Evolutionary conservation across 75 land plant species (phyloP).

Genomic region (Cryptomeria japonica): DNA sequence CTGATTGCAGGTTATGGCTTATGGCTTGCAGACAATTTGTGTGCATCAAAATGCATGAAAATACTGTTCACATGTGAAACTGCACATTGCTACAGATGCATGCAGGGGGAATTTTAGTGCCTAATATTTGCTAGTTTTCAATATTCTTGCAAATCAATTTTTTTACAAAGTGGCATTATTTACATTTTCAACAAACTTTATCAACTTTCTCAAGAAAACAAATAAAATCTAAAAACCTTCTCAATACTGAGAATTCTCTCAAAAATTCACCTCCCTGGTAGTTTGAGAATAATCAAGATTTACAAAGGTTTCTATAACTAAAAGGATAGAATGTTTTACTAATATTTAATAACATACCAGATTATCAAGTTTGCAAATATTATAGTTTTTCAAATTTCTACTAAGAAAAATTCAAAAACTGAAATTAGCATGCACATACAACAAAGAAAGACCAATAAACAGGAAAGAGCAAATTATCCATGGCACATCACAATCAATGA

Average conservation of each 20-base stretch:
- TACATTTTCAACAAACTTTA: no score
- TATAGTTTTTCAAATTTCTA: no score
- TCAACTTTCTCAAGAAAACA: not conserved
- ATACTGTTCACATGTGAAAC: not conserved
- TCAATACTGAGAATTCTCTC: not conserved
- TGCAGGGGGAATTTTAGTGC: not conserved
- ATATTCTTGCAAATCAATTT: not conserved
- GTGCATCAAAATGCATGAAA: not conserved
- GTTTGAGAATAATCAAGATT: not conserved
- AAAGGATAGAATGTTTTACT: not conserved
- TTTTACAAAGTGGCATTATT: not conserved
- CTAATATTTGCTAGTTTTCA: not conserved
- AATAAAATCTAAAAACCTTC: not conserved
- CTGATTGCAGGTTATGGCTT: not conserved
- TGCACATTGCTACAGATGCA: not conserved
- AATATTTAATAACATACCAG: not conserved
- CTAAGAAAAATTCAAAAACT: not conserved
- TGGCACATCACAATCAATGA: not conserved
- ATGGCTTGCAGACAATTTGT: not conserved
- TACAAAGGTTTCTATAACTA: not conserved
- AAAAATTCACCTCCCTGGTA: not conserved
- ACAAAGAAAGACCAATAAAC: slow-evolving; percentile 1
- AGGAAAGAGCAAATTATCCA: not conserved
- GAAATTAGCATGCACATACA: not conserved
- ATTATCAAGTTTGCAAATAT: not conserved